Evolutionary conservation across 2,329 filamentous ascomycete genomes (phyloP), one percentile per base, ranked within the genome.

Genomic region (Westerdykella aurantiaca): DNA sequence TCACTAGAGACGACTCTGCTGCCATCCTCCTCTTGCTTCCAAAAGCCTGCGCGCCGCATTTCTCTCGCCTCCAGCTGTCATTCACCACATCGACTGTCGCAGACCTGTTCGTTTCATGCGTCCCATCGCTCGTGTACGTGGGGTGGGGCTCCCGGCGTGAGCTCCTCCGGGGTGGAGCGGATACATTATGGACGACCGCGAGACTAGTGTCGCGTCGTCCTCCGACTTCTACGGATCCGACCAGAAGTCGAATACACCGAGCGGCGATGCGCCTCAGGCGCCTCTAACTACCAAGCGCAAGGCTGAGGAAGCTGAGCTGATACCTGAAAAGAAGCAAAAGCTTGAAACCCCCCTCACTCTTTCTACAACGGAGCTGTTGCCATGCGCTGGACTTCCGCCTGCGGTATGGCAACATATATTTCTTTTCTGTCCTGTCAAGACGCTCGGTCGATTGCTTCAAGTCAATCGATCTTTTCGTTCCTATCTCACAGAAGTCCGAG

Each of bases 341-440:
- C 51, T 65, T 18, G 55, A 49, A 17, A 47, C 52, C 41, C 43
- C 48, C 2, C 31, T 43, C 17, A 16, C 43, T 38, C 31, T 46
- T 18, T 40, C 43, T 39, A 34, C 53, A 42, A 43, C 47, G 46
- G 35, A 34, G 45, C 45, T 59, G 44, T 42, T 52, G 42, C 48
- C 49, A 47, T 66, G 58, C 51, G 61, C 64, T 47, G 53, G 67
- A 51, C 71, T 83, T 44, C 78, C 81, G 58, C 71, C 74, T 53
- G 78, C 82, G 67, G 69, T 86, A 57, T 87, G 84, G 83, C 83
- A 87, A 59, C 75, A 77, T 59, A 72, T 87, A 57, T 86, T 88
- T 64, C 77, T 75, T 57, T 82, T 80, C 62, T 76, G 81, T 63
- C 76, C 81, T 46, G 83, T 85, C 45, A 74, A 68, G 61, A 72